A percentile compares a stretch with the other conserved stretches of the same genome.
phyloP scores from a whole-genome alignment of 2,329 filamentous ascomycete genomes.

The Trichoderma atrobrunneum region DNA sequence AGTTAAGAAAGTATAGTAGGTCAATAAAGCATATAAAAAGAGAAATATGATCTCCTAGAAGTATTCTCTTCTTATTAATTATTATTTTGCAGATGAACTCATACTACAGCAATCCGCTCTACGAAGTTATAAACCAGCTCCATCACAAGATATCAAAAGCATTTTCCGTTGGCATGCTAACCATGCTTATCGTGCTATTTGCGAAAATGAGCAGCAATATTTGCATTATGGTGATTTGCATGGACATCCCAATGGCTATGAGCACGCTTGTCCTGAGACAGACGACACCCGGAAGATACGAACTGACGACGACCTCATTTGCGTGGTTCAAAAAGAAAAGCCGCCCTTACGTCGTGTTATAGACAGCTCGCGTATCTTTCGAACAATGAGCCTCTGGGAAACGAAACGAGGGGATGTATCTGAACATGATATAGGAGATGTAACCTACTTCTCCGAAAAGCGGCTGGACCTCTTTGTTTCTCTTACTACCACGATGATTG shows the following conservation, averaged over 20 bases:
- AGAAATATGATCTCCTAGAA: neutral
- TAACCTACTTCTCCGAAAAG: neutral
- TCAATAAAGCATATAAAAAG: neutral
- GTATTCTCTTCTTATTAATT: neutral
- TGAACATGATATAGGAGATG: neutral
- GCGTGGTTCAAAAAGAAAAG: neutral
- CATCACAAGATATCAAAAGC: neutral
- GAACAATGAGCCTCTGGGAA: neutral
- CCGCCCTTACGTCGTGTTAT: neutral
- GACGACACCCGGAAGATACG: neutral
- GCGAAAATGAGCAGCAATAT: neutral
- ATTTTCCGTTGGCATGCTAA: neutral
- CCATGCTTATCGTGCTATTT: neutral
- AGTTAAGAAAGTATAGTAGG: neutral
- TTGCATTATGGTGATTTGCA: neutral
- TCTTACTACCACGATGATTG: neutral
- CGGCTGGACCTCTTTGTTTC: neutral
- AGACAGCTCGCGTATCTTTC: neutral
- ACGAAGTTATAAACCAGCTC: neutral
- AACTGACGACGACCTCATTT: neutral
- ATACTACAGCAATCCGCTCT: neutral
- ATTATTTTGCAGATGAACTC: neutral
- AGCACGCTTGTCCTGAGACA: neutral
- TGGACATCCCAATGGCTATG: neutral
- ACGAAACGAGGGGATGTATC: neutral